A percentile compares a stretch with the other conserved stretches of the same genome.
Conservation (phyloP, 2,329 filamentous ascomycete genomes). For the Venturia nashicola region DNA sequence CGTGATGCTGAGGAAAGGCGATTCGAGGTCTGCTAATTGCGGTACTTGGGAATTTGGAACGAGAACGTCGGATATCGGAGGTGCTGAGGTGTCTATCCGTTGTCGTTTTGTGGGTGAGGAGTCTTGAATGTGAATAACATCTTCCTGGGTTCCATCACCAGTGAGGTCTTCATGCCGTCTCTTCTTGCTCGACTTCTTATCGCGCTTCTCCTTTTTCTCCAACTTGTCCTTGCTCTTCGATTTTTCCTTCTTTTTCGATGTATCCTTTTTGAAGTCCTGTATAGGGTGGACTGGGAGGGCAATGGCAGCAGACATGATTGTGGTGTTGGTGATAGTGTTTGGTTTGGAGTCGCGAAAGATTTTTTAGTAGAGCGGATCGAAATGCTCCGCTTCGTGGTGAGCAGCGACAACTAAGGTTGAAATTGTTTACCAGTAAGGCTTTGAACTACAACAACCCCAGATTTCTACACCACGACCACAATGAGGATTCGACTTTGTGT, state of each 20-base stretch:
- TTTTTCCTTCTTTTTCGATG: conserved; percentile 4
- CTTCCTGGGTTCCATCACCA: conserved; percentile 1
- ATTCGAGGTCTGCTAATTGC: not conserved
- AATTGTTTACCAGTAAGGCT: not conserved
- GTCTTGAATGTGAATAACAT: not conserved
- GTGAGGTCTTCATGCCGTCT: conserved; percentile 8
- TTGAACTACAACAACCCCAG: not conserved
- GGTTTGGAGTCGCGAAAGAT: not conserved
- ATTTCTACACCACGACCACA: conserved; percentile 9
- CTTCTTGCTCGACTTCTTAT: conserved; percentile 10
- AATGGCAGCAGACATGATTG: conserved; percentile 1
- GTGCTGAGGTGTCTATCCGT: conserved; percentile 1
- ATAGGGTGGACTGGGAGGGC: not conserved
- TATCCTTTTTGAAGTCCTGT: not conserved
- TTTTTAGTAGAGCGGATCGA: conserved; percentile 5
- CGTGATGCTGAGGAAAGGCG: conserved; percentile 4
- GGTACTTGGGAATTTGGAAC: conserved; percentile 1
- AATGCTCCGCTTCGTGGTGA: not conserved
- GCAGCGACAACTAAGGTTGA: not conserved
- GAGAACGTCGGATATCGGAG: not conserved
- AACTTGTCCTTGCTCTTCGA: conserved; percentile 2
- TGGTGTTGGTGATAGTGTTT: not conserved
- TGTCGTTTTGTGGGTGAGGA: not conserved
- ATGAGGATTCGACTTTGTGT: conserved; percentile 27
- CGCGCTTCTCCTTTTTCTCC: conserved; percentile 14